Percentiles rank a stretch among this genome's conserved stretches.
phyloP scores from a whole-genome alignment of 2,329 filamentous ascomycete genomes.

The Endoconidiophora laricicola region DNA sequence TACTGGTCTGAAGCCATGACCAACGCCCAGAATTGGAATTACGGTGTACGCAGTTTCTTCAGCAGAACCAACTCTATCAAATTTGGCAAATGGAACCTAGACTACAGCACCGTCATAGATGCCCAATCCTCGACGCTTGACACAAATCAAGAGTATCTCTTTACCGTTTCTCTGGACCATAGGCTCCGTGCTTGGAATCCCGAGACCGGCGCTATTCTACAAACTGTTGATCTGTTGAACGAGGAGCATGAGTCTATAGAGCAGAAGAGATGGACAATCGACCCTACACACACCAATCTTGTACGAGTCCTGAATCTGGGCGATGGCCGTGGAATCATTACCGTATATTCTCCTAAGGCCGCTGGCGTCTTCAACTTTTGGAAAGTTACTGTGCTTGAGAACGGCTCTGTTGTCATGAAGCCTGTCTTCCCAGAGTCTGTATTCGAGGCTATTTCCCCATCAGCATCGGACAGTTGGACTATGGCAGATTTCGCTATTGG shows the following conservation, averaged over 20 bases:
- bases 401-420: constrained; percentile 45
- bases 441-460: constrained; percentile 43
- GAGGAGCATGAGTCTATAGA: constrained; percentile 36
- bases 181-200: constrained; percentile 81
- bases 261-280: constrained; percentile 59
- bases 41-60: constrained; percentile 49
- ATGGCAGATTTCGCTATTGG: constrained; percentile 58
- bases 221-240: constrained; percentile 62
- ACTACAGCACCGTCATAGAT: constrained; percentile 50
- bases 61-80: constrained; percentile 46
- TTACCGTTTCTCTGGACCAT: constrained; percentile 76
- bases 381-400: constrained; percentile 49
- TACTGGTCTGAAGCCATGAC: constrained; percentile 57
- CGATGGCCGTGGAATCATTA: constrained; percentile 40
- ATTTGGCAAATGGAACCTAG: constrained; percentile 47
- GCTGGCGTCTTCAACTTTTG: constrained; percentile 91
- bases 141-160: constrained; percentile 32
- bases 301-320: constrained; percentile 51
- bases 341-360: constrained; percentile 77
- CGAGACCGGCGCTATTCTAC: constrained; percentile 59
- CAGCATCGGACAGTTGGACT: constrained; percentile 61
- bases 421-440: constrained; percentile 51
- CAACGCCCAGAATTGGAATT: constrained; percentile 55
- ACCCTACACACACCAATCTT: constrained; percentile 61
- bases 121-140: constrained; percentile 37